Conservation (phyloP, 2,329 filamentous ascomycete species). For the Fusarium acutatum region DNA sequence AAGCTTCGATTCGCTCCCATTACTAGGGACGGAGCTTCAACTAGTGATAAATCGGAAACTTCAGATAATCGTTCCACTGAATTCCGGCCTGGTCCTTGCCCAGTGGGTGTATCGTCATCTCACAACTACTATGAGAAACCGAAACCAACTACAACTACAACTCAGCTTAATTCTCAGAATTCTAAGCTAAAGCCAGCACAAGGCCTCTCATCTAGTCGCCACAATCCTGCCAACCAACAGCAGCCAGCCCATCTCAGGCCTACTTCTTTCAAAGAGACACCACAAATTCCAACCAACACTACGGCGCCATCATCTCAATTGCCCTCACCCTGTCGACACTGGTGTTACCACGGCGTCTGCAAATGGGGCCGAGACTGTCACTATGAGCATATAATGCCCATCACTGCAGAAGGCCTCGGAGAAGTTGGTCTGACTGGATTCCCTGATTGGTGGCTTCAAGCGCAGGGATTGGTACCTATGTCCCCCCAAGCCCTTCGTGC, state of each 20-base stretch:
- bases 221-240: constrained; percentile 21
- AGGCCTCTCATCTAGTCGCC: constrained; percentile 28
- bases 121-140: not conserved
- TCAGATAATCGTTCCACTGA: not conserved
- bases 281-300: not conserved
- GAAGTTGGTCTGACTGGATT: constrained; percentile 53
- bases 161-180: not conserved
- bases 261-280: not conserved
- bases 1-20: constrained; percentile 23
- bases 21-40: not conserved
- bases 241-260: not conserved
- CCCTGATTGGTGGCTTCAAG: constrained; percentile 54
- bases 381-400: constrained; percentile 59
- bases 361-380: constrained; percentile 54
- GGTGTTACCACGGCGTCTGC: constrained; percentile 59
- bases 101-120: not conserved
- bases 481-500: not conserved
- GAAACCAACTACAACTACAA: not conserved
- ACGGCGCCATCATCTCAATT: not conserved
- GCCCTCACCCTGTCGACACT: constrained; percentile 50
- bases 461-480: constrained; percentile 28
- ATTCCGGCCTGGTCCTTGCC: not conserved
- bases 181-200: not conserved
- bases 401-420: constrained; percentile 49
- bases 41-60: not conserved